phyloP scores from a whole-genome alignment of 345 rosid species.

The Lenwebbia sp. region DNA sequence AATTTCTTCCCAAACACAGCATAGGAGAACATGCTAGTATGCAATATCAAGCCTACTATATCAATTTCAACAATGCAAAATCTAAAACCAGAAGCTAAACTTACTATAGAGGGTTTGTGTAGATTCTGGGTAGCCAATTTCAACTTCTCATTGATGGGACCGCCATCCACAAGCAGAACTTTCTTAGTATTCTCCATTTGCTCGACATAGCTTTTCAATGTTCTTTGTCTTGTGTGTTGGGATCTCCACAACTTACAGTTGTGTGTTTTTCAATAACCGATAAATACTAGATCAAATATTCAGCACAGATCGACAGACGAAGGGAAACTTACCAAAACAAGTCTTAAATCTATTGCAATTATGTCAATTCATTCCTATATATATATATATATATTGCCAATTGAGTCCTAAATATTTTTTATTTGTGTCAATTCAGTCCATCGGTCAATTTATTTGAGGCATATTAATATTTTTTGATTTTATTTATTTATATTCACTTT shows the following conservation, averaged over 20 bases:
- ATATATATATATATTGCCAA: too few species aligned
- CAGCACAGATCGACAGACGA: not conserved
- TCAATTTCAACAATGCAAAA: not conserved
- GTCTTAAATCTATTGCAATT: too few species aligned
- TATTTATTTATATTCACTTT: too few species aligned
- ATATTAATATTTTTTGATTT: too few species aligned
- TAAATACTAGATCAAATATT: not conserved
- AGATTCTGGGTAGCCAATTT: conserved; percentile 89
- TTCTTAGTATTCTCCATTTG: conserved; percentile 81
- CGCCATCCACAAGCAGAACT: conserved; percentile 72
- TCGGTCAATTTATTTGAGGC: too few species aligned
- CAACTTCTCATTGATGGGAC: conserved; percentile 64
- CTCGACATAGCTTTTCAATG: conserved; percentile 45
- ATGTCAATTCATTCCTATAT: too few species aligned
- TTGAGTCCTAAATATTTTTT: too few species aligned
- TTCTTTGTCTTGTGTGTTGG: conserved; percentile 85
- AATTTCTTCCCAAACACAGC: not conserved
- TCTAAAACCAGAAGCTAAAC: conserved; percentile 7
- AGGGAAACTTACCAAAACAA: too few species aligned
- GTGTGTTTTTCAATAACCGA: not conserved
- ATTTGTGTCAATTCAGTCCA: too few species aligned
- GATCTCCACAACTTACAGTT: conserved; percentile 24
- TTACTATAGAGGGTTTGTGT: conserved; percentile 87
- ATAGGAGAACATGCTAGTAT: not conserved
- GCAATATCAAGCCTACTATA: not conserved